phyloP scores from a whole-genome alignment of 2,329 filamentous ascomycete species.

The Rosellinia necatrix region DNA sequence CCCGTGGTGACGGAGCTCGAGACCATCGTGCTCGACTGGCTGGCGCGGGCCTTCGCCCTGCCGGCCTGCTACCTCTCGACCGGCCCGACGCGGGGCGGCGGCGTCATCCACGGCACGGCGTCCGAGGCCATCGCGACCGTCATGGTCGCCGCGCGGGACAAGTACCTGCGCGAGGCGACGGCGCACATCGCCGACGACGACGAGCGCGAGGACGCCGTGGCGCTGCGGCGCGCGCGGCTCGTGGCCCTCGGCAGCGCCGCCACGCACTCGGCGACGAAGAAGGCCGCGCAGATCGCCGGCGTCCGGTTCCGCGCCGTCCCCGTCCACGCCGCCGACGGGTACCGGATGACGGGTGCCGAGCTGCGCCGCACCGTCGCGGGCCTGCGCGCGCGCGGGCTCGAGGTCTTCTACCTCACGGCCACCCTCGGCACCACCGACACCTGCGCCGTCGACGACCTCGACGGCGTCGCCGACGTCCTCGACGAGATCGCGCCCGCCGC shows the following conservation, averaged over 20 bases:
- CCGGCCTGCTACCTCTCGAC: conserved; percentile 76
- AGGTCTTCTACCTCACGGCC: conserved; percentile 85
- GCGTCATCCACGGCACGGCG: conserved; percentile 92
- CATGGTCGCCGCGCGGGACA: conserved; percentile 85
- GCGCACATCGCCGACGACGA: conserved; percentile 53
- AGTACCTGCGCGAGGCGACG: conserved; percentile 68
- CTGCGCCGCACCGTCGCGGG: conserved; percentile 67
- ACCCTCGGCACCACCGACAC: conserved; percentile 87
- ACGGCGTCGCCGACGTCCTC: conserved; percentile 62
- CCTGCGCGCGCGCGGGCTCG: conserved; percentile 69
- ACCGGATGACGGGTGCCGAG: conserved; percentile 69
- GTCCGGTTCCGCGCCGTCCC: conserved; percentile 77
- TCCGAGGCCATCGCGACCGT: conserved; percentile 86
- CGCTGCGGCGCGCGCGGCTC: conserved; percentile 68
- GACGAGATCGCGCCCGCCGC: conserved; percentile 38
- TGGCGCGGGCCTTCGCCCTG: conserved; percentile 75
- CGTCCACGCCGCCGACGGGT: conserved; percentile 65
- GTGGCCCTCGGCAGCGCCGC: conserved; percentile 82
- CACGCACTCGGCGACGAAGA: conserved; percentile 83
- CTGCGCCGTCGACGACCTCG: conserved; percentile 84
- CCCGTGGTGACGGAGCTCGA: conserved; percentile 92
- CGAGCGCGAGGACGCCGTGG: conserved; percentile 72
- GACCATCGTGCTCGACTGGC: conserved; percentile 91
- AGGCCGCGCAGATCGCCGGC: conserved; percentile 84
- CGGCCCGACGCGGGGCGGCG: conserved; percentile 73